Base-by-base conservation (phyloP, 23 red algal genomes). In the Gracilaria gracilis region DNA sequence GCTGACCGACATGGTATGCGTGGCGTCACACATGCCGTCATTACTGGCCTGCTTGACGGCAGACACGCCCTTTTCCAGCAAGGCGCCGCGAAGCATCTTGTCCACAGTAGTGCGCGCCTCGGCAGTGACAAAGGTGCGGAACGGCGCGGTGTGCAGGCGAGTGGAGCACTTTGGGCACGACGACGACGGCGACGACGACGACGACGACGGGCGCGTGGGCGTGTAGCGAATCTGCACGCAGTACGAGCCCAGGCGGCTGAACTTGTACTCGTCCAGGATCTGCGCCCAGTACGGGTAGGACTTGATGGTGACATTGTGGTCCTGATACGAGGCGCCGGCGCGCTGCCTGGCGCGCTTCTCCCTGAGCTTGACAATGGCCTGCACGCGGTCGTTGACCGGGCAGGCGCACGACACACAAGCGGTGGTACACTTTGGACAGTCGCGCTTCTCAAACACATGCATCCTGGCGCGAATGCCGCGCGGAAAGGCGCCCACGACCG, bases 361-460 rank as follows among this genome's bases (percentile, higher is more conserved):
- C 5, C 80, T 15, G n/a, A 83, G 36, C 38, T 83, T 83, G n/a
- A 83, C 80, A 64, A 83, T 83, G 29, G 80, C 80, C 27, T 65
- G 46, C 48, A 83, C 61, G 55, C 80, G 55, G 29, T 83, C 54
- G 14, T 83, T 65, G 9, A 83, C 80, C 33, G 80, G 54, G 57
- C 80, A 83, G 6, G 35, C 55, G 39, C 80, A 83, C 38, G n/a
- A 25, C 27, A 61, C 61, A 16, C 61, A 59, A n/a, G 49, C 80
- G 33, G 32, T 65, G 54, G 55, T 83, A 39, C 80, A 83, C 34
- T 61, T 65, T 4, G 80, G 80, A 19, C 80, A 83, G 35, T 83
- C 80, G 35, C 80, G 55, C 80, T 65, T 83, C 80, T 83, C 80
- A 66, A 83, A 83, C 46, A 83, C 61, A 15, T 83, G 80, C 80